phyloP scores from a whole-genome alignment of 108 stramenopile genomes.

The Parietichytrium sp. region DNA sequence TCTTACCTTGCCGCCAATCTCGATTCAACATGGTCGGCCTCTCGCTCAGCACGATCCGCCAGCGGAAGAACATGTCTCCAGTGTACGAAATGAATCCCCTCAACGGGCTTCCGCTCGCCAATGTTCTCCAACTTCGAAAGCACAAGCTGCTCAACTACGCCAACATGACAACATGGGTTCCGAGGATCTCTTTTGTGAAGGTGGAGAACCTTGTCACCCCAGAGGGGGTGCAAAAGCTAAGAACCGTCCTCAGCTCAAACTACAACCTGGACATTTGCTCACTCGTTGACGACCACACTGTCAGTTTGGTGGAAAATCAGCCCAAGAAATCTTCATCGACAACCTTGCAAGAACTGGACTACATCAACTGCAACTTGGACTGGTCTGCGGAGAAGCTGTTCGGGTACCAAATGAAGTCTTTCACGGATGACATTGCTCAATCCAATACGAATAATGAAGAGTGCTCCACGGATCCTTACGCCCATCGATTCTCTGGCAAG shows the following conservation, averaged over 20 bases:
- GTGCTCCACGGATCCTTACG: conserved; percentile 13
- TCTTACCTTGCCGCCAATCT: conserved; percentile 14
- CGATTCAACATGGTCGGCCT: background rate
- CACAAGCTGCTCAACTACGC: conserved; percentile 35
- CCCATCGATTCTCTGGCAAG: background rate
- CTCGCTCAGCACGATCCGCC: background rate
- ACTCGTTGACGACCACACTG: background rate
- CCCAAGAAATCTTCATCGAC: background rate
- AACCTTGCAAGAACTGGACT: background rate
- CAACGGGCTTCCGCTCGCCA: background rate
- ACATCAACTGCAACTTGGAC: conserved; percentile 12
- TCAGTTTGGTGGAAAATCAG: background rate
- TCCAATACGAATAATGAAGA: background rate
- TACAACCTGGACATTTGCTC: background rate
- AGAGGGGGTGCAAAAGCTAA: background rate
- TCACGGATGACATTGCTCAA: no score
- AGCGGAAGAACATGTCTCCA: background rate
- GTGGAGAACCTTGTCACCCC: background rate
- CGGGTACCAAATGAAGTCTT: background rate
- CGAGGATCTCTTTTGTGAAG: background rate
- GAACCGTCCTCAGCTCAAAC: background rate
- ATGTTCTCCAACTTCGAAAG: conserved; percentile 29
- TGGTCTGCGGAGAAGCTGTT: conserved; percentile 27
- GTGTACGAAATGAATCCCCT: conserved; percentile 4
- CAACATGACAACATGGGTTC: conserved; percentile 33